Evolutionary conservation across 108 stramenopile species (phyloP).

Genomic region (Discostella stelligeroides): DNA sequence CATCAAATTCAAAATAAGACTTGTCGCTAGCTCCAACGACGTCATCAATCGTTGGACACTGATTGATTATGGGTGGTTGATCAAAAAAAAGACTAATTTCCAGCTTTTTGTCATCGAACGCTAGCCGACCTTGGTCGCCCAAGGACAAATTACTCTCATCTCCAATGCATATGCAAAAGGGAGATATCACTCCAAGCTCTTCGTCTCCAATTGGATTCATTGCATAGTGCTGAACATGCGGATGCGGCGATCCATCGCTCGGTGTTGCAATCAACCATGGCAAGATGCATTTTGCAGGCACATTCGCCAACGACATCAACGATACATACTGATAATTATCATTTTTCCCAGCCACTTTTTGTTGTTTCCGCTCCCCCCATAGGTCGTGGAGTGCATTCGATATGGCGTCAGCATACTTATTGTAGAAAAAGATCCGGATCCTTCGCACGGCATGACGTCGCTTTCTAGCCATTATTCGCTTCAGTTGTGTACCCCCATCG

Average conservation of each 20-base stretch:
- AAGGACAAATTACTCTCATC: constrained; percentile 33
- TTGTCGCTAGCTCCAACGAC: background rate
- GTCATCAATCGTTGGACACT: constrained; percentile 1
- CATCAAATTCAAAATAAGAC: constrained; percentile 6
- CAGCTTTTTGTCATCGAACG: constrained; percentile 16
- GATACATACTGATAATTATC: too few relatives aligned
- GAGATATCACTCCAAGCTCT: constrained; percentile 27
- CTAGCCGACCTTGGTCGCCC: background rate
- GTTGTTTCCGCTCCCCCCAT: background rate
- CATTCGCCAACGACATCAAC: constrained; percentile 37
- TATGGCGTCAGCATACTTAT: constrained; percentile 57
- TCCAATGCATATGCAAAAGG: constrained; percentile 76
- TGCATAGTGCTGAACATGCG: constrained; percentile 36
- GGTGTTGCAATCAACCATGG: constrained; percentile 35
- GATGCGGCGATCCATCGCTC: constrained; percentile 4
- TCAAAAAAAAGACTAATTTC: constrained; percentile 33
- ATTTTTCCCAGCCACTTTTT: too few relatives aligned
- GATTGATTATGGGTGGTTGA: background rate
- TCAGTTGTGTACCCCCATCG: constrained; percentile 6
- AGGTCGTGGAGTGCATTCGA: constrained; percentile 25
- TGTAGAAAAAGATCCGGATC: constrained; percentile 69
- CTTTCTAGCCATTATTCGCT: constrained; percentile 16
- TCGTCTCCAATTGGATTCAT: constrained; percentile 46
- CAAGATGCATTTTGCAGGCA: constrained; percentile 69
- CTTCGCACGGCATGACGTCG: constrained; percentile 42